phyloP scores from a whole-genome alignment of 2,329 filamentous ascomycete genomes.

The Colletotrichum agaves region DNA sequence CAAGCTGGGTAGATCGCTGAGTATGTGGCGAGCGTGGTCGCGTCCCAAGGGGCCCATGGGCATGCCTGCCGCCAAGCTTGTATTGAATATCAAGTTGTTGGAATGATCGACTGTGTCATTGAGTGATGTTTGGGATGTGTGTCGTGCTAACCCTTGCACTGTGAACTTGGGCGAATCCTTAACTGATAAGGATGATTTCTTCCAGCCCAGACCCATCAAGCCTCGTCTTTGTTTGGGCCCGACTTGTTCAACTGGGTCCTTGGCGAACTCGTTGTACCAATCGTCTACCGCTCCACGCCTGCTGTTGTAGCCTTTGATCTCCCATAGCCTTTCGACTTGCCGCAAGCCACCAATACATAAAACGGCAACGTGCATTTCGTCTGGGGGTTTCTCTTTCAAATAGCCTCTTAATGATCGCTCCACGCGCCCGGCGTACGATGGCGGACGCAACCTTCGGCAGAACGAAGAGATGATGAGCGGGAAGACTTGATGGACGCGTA shows the following conservation, averaged over 20 bases:
- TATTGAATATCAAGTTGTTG: constrained; percentile 60
- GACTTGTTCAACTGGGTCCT: constrained; percentile 54
- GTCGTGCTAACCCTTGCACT: constrained; percentile 17
- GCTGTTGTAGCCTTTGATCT: constrained; percentile 73
- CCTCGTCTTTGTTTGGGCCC: constrained; percentile 61
- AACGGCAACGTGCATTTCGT: constrained; percentile 71
- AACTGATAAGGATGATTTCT: constrained; percentile 60
- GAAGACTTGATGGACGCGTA: constrained; percentile 73
- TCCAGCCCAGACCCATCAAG: constrained; percentile 65
- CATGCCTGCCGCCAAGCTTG: constrained; percentile 69
- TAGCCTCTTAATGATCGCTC: constrained; percentile 73
- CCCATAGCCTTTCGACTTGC: constrained; percentile 73
- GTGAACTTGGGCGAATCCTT: constrained; percentile 44
- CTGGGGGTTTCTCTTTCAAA: constrained; percentile 69
- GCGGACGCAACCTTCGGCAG: constrained; percentile 69
- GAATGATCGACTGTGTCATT: constrained; percentile 6
- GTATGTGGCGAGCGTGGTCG: constrained; percentile 61
- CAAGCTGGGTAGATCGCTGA: constrained; percentile 66
- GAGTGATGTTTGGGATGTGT: constrained; percentile 16
- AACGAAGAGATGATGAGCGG: constrained; percentile 73
- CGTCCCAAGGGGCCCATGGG: constrained; percentile 67
- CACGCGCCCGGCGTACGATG: constrained; percentile 71
- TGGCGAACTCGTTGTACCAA: constrained; percentile 66
- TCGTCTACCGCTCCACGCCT: constrained; percentile 67
- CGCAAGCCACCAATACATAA: constrained; percentile 70